These are phyloP conservation scores for Pittosporum tobira DNA, from an alignment of 129 eudicot genomes.

Conservation along the genomic window DNA sequence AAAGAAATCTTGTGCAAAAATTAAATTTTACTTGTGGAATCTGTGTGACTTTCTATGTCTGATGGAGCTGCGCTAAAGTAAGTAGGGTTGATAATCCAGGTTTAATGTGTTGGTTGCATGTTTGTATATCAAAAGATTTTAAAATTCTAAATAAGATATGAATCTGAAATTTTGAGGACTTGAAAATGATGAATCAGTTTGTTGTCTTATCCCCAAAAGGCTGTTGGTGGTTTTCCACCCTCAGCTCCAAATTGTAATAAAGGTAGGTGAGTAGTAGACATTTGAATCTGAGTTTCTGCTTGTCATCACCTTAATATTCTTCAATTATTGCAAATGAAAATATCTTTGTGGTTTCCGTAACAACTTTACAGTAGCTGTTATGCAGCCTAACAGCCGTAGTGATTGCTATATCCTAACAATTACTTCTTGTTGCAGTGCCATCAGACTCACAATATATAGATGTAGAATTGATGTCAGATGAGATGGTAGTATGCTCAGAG, in stretches of 20 bases:
- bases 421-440: constrained; percentile 51
- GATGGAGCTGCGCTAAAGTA: no score
- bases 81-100: background rate
- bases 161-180: background rate
- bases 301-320: background rate
- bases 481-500: constrained; percentile 47
- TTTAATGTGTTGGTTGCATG: background rate
- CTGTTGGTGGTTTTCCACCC: background rate
- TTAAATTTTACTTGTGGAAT: no score
- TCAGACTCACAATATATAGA: constrained; percentile 45
- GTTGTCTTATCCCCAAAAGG: background rate
- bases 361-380: background rate
- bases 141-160: background rate
- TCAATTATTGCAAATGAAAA: background rate
- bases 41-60: no score
- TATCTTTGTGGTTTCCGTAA: background rate
- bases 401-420: constrained; percentile 7
- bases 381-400: background rate
- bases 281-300: background rate
- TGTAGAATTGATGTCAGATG: constrained; percentile 51
- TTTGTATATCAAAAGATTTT: background rate
- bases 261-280: background rate
- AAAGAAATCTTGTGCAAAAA: no score
- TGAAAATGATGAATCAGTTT: background rate
- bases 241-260: background rate